phyloP scores from a whole-genome alignment of 345 rosid species.

The Limnanthes douglasii region DNA sequence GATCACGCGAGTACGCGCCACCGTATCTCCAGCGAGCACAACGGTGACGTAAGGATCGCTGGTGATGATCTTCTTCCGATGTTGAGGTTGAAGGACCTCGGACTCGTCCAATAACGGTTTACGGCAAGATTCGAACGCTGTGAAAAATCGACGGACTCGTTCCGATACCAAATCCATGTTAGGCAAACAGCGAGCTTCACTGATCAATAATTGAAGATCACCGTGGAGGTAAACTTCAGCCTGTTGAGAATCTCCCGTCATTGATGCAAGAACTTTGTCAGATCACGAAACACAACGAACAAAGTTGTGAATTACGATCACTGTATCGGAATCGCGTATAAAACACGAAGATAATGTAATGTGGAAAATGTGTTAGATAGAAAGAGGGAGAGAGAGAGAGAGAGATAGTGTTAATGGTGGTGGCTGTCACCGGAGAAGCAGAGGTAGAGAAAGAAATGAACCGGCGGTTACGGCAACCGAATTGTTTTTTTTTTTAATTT shows the following conservation, averaged over 20 bases:
- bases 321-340: too few species aligned
- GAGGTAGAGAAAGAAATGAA: too few species aligned
- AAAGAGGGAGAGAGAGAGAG: too few species aligned
- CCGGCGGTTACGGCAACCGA: too few species aligned
- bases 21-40: constrained; percentile 51
- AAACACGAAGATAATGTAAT: too few species aligned
- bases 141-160: constrained; percentile 39
- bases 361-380: too few species aligned
- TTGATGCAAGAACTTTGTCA: neutral
- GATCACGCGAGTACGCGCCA: constrained; percentile 82
- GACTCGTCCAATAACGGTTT: constrained; percentile 19
- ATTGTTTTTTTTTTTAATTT: too few species aligned
- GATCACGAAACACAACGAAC: too few species aligned
- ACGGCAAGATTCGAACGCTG: constrained; percentile 20
- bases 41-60: constrained; percentile 86
- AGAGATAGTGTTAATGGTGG: too few species aligned
- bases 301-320: too few species aligned
- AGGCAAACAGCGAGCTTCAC: constrained; percentile 62
- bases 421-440: too few species aligned
- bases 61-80: constrained; percentile 36
- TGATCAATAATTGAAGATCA: constrained; percentile 51
- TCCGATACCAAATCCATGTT: constrained; percentile 68
- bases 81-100: constrained; percentile 2
- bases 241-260: constrained; percentile 19
- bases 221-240: constrained; percentile 40